These are phyloP conservation scores for Penicillium paxilli DNA, from an alignment of 495 filamentous ascomycete species.

Conservation along the genomic window DNA sequence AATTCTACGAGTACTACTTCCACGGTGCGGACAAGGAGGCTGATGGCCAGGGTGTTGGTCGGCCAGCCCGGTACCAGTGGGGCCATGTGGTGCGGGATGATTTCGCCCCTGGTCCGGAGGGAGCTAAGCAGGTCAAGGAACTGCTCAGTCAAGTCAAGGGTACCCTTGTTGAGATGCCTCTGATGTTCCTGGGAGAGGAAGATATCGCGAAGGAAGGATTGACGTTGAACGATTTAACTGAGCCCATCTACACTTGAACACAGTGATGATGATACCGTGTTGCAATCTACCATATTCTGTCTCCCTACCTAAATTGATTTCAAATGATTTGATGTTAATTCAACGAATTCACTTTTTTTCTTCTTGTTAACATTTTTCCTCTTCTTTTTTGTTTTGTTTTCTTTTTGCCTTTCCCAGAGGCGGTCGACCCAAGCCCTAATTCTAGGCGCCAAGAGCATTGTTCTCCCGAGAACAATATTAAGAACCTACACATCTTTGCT, in stretches of 20 bases:
- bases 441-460: background rate
- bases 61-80: slow-evolving; percentile 59
- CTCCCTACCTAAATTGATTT: slow-evolving; percentile 4
- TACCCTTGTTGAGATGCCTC: slow-evolving; percentile 87
- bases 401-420: background rate
- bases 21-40: slow-evolving; percentile 51
- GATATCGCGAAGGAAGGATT: slow-evolving; percentile 88
- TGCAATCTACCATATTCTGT: slow-evolving; percentile 1
- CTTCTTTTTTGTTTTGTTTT: slow-evolving; percentile 2
- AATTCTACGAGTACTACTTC: slow-evolving; percentile 78
- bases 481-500: background rate
- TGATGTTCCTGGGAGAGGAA: slow-evolving; percentile 82
- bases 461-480: slow-evolving; percentile 19
- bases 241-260: slow-evolving; percentile 75
- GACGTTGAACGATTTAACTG: slow-evolving; percentile 75
- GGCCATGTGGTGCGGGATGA: slow-evolving; percentile 85
- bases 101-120: slow-evolving; percentile 65
- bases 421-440: background rate
- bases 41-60: slow-evolving; percentile 36
- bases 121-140: slow-evolving; percentile 75
- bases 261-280: slow-evolving; percentile 5
- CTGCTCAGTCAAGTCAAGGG: slow-evolving; percentile 73
- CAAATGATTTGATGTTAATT: background rate
- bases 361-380: background rate
- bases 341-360: background rate